These are phyloP conservation scores for Apiotrichum gamsii DNA, from an alignment of 1,284 basidiomycete species.

Conservation along the genomic window DNA sequence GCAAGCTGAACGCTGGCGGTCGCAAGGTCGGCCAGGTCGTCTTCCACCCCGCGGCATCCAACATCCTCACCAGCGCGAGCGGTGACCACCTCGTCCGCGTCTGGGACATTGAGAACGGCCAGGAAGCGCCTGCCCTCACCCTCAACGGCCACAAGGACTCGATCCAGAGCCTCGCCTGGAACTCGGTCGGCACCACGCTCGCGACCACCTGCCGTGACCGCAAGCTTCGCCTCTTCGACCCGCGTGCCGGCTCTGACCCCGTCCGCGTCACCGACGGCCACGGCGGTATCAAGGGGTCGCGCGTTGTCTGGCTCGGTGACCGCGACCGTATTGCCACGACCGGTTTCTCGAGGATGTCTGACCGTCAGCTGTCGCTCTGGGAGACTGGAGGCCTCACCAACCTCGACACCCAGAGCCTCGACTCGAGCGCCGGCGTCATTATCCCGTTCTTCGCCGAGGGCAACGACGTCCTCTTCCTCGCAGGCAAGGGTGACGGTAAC, in stretches of 20 bases:
- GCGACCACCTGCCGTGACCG: conserved; percentile 78
- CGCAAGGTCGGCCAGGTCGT: conserved; percentile 89
- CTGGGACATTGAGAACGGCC: conserved; percentile 75
- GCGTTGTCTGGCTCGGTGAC: conserved; percentile 88
- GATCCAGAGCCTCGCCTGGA: conserved; percentile 81
- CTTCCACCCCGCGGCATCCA: conserved; percentile 86
- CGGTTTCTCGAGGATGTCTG: conserved; percentile 91
- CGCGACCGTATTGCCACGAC: conserved; percentile 83
- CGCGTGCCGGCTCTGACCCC: conserved; percentile 68
- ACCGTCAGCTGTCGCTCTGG: conserved; percentile 83
- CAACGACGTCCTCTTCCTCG: conserved; percentile 89
- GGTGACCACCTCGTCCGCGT: conserved; percentile 85
- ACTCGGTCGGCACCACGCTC: conserved; percentile 68
- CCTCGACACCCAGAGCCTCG: conserved; percentile 69
- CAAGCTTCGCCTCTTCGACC: conserved; percentile 87
- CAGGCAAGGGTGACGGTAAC: conserved; percentile 73
- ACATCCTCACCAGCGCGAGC: conserved; percentile 79
- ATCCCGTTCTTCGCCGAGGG: conserved; percentile 96
- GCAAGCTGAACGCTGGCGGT: conserved; percentile 48
- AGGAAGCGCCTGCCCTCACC: conserved; percentile 56
- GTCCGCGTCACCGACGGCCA: conserved; percentile 81
- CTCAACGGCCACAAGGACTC: conserved; percentile 77
- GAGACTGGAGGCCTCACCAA: conserved; percentile 66
- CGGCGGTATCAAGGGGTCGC: conserved; percentile 85
- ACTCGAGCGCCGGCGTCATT: conserved; percentile 86